Evolutionary conservation across 768 basidiomycete genomes (phyloP), one percentile per base, ranked within the genome.

Genomic region (Mycena crocata): DNA sequence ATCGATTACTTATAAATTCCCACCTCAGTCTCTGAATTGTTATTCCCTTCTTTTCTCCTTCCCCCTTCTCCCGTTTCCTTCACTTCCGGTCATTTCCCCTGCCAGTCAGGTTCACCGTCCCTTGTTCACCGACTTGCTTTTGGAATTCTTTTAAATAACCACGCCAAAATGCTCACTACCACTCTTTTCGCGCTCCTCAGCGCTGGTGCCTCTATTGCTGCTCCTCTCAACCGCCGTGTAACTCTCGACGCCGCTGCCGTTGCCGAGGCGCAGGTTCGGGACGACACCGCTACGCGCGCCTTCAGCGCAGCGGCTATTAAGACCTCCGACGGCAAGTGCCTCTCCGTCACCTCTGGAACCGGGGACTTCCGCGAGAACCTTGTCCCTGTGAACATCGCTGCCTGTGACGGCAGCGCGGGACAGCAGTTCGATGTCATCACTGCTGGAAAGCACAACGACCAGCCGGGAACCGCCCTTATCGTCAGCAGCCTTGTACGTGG

Each of bases 351-450:
- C 35, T 17, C 69, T 15, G 46, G 35, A 24, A 24, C 73, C 2
- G 73, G 73, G 14, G 71, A 74, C 46, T 74, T 72, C 64, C 66
- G 73, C 37, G 63, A 72, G 28, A 72, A 74, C 45, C 58, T 74
- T 4, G 58, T 69, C 28, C 73, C 73, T 15, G 67, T 74, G 5
- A 54, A 48, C 24, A 30, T 60, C 21, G 59, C 30, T 6, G 51
- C 46, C 13, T 74, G 73, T 44, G 57, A 72, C 49, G 69, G 71
- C 17, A 65, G 67, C 56, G 67, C 62, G 8, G 57, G 46, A 0
- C 71, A 74, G 59, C 59, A 69, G 46, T 74, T 37, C 13, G 73
- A 74, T 39, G 63, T 74, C 39, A 70, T 74, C 39, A 74, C 73
- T 9, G 49, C 62, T 2, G 73, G 73, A 5, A 39, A 28, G 17